Percentiles rank a stretch among this genome's conserved stretches.
These are phyloP conservation scores for Leptographium lundbergii DNA, from an alignment of 2,329 filamentous ascomycete genomes.

Conservation along the genomic window DNA sequence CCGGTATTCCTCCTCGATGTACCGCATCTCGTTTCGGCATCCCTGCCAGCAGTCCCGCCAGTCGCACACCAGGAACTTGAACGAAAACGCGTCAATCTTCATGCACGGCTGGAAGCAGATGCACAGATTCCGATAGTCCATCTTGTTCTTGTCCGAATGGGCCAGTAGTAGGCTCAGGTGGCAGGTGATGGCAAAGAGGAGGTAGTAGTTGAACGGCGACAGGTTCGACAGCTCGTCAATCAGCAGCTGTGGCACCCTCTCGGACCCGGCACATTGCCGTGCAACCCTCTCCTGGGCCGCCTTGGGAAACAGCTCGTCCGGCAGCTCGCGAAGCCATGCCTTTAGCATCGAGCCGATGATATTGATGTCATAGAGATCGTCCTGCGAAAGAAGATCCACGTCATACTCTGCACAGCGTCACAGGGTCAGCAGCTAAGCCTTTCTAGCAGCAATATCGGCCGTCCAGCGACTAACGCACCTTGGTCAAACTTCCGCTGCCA, in stretches of 20 bases:
- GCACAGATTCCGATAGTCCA: slow-evolving; percentile 91
- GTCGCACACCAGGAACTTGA: slow-evolving; percentile 87
- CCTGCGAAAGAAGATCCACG: slow-evolving; percentile 78
- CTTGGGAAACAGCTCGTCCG: slow-evolving; percentile 86
- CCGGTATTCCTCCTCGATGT: slow-evolving; percentile 55
- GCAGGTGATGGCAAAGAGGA: slow-evolving; percentile 93
- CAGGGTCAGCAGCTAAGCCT: not conserved
- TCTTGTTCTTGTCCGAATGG: slow-evolving; percentile 92
- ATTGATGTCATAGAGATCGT: slow-evolving; percentile 89
- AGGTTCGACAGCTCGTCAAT: slow-evolving; percentile 82
- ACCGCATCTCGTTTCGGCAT: slow-evolving; percentile 79
- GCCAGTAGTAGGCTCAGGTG: slow-evolving; percentile 85
- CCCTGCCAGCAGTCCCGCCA: slow-evolving; percentile 97
- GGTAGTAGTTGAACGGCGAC: slow-evolving; percentile 95
- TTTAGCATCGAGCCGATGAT: slow-evolving; percentile 95
- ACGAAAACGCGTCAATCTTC: slow-evolving; percentile 90
- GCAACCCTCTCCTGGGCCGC: slow-evolving; percentile 67
- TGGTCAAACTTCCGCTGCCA: slow-evolving; percentile 89
- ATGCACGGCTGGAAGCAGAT: slow-evolving; percentile 97
- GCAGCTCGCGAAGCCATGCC: slow-evolving; percentile 88
- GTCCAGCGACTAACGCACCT: slow-evolving; percentile 33
- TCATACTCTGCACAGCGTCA: slow-evolving; percentile 52
- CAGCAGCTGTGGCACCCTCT: slow-evolving; percentile 70
- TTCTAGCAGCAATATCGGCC: not conserved
- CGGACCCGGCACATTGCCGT: slow-evolving; percentile 65